Conservation (phyloP, 1,284 basidiomycete species). For the Earliella scabrosa region DNA sequence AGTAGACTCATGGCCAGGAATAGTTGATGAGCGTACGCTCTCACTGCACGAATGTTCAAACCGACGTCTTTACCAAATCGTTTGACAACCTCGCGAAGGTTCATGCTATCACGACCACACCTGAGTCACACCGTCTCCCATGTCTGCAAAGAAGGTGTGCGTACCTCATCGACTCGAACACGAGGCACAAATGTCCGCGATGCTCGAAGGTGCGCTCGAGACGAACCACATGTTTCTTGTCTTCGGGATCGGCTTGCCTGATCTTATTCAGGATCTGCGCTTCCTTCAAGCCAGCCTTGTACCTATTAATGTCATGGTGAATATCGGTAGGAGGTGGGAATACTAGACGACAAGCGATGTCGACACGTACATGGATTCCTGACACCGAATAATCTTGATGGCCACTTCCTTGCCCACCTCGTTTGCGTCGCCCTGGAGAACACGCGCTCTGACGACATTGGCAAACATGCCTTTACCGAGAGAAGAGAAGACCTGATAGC, state of each 20-base stretch:
- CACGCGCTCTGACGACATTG: conserved; percentile 90
- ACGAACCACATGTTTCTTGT: conserved; percentile 95
- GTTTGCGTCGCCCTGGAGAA: conserved; percentile 72
- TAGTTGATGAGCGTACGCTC: conserved; percentile 96
- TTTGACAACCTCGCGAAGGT: conserved; percentile 96
- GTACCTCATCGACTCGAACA: conserved; percentile 93
- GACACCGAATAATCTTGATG: conserved; percentile 95
- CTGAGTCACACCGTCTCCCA: too few species aligned
- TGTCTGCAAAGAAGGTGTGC: too few species aligned
- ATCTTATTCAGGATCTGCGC: conserved; percentile 88
- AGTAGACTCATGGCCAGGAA: conserved; percentile 88
- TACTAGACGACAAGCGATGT: background rate
- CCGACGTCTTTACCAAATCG: conserved; percentile 99
- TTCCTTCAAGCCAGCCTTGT: conserved; percentile 95
- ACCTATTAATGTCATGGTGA: conserved; percentile 53
- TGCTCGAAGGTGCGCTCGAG: conserved; percentile 96
- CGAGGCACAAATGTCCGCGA: conserved; percentile 94
- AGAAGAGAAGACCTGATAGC: conserved; percentile 94
- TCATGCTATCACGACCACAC: conserved; percentile 86
- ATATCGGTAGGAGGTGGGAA: background rate
- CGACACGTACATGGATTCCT: conserved; percentile 94
- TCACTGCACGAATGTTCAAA: conserved; percentile 94
- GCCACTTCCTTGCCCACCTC: conserved; percentile 86
- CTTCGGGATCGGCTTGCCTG: conserved; percentile 89
- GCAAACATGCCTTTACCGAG: conserved; percentile 99